Conservation (phyloP, 495 filamentous ascomycete species). For the Daldinia grandis region DNA sequence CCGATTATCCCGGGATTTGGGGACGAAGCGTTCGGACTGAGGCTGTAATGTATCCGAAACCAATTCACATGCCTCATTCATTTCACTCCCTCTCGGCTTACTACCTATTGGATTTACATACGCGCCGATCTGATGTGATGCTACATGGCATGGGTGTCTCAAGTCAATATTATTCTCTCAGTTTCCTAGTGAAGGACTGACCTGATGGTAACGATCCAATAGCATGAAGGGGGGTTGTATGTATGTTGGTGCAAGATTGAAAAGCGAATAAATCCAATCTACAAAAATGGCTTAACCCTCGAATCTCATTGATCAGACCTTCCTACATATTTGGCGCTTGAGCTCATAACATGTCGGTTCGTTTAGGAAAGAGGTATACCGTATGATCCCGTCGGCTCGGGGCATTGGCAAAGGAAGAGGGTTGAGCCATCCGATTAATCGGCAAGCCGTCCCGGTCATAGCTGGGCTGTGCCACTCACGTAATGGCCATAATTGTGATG, state of each 20-base stretch:
- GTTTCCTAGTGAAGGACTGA: neutral
- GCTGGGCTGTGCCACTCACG: neutral
- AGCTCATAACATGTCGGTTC: neutral
- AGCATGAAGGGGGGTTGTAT: constrained; percentile 7
- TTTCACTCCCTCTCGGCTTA: constrained; percentile 6
- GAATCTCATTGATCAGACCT: neutral
- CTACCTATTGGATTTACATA: neutral
- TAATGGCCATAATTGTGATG: neutral
- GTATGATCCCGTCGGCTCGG: neutral
- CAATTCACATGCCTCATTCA: constrained; percentile 7
- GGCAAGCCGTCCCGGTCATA: constrained; percentile 14
- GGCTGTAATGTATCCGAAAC: neutral
- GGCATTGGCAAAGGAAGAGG: neutral
- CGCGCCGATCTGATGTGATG: neutral
- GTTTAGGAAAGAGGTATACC: neutral
- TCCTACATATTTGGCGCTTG: constrained; percentile 4
- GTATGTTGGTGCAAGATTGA: constrained; percentile 35
- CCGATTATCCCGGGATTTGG: constrained; percentile 15
- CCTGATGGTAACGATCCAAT: neutral
- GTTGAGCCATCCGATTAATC: constrained; percentile 14
- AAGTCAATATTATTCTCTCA: neutral
- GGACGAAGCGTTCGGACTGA: constrained; percentile 10
- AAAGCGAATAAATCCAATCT: constrained; percentile 1
- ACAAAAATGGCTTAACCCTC: neutral
- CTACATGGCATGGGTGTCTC: too few species aligned